These are phyloP conservation scores for Fremontodendron californicum DNA, from an alignment of 345 rosid species.

Conservation along the genomic window DNA sequence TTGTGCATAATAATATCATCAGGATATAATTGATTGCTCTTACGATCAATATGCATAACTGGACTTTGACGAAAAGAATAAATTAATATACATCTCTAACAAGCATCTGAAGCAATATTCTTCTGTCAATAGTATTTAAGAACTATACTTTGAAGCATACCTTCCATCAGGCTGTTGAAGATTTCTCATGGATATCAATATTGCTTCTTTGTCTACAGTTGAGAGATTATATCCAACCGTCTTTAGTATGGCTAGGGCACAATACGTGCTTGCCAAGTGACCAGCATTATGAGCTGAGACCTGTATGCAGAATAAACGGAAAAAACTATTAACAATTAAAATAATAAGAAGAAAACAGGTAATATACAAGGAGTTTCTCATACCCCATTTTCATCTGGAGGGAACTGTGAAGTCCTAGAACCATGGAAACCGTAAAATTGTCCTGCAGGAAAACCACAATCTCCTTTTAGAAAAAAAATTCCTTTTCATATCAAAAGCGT, in stretches of 20 bases:
- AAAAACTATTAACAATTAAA: neutral
- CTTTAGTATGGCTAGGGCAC: conserved; percentile 74
- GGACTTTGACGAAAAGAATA: neutral
- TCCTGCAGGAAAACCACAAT: conserved; percentile 42
- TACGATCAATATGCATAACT: neutral
- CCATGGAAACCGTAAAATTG: conserved; percentile 83
- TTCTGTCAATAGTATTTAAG: neutral
- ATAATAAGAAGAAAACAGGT: conserved; percentile 2
- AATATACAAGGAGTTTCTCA: neutral
- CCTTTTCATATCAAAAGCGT: neutral
- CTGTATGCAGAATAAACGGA: conserved; percentile 34
- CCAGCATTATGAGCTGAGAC: conserved; percentile 48
- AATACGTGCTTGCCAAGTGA: conserved; percentile 83
- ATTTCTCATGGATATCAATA: conserved; percentile 64
- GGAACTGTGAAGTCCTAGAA: conserved; percentile 70
- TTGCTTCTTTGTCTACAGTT: conserved; percentile 40
- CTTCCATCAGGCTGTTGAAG: conserved; percentile 91
- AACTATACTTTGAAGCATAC: conserved; percentile 28
- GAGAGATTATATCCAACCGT: conserved; percentile 56
- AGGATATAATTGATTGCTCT: neutral
- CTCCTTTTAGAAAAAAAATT: neutral
- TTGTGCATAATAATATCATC: neutral
- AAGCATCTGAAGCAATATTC: neutral
- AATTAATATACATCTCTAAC: neutral
- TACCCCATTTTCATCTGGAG: conserved; percentile 53